These are phyloP conservation scores for Tuber microsphaerosporum DNA, from an alignment of 495 filamentous ascomycete species.

Conservation along the genomic window DNA sequence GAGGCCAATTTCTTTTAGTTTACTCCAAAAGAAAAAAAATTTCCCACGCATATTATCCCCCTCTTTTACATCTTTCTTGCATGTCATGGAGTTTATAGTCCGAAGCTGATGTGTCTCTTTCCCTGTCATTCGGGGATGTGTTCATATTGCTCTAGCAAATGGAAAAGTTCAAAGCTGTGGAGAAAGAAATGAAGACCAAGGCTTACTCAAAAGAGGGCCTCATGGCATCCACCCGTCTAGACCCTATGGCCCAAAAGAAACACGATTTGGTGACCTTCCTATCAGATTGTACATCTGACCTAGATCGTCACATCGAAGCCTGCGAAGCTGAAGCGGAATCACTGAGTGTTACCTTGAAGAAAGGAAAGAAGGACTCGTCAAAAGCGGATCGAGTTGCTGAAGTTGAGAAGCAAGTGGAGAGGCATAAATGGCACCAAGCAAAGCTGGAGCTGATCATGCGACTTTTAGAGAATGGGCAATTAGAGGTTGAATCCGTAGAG, in stretches of 20 bases:
- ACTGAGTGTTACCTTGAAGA: constrained; percentile 83
- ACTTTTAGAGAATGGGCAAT: constrained; percentile 81
- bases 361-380: constrained; percentile 72
- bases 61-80: constrained; percentile 28
- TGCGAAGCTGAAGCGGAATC: constrained; percentile 85
- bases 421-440: constrained; percentile 91
- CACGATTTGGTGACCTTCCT: constrained; percentile 78
- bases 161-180: constrained; percentile 99
- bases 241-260: constrained; percentile 92
- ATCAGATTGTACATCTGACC: constrained; percentile 77
- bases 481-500: constrained; percentile 76
- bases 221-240: constrained; percentile 79
- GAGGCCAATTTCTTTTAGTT: constrained; percentile 28
- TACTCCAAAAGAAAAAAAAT: constrained; percentile 18
- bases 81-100: constrained; percentile 39
- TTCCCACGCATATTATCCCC: constrained; percentile 28
- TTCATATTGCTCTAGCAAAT: constrained; percentile 66
- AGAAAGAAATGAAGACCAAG: constrained; percentile 99
- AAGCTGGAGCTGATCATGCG: constrained; percentile 87
- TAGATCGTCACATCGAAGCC: constrained; percentile 84
- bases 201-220: constrained; percentile 97
- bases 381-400: constrained; percentile 83
- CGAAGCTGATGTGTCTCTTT: constrained; percentile 39
- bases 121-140: constrained; percentile 35
- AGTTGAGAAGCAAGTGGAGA: constrained; percentile 74